Percentiles rank a stretch among this genome's conserved stretches.
phyloP scores from a whole-genome alignment of 1,284 basidiomycete species.

The Hymenochaete sp. region DNA sequence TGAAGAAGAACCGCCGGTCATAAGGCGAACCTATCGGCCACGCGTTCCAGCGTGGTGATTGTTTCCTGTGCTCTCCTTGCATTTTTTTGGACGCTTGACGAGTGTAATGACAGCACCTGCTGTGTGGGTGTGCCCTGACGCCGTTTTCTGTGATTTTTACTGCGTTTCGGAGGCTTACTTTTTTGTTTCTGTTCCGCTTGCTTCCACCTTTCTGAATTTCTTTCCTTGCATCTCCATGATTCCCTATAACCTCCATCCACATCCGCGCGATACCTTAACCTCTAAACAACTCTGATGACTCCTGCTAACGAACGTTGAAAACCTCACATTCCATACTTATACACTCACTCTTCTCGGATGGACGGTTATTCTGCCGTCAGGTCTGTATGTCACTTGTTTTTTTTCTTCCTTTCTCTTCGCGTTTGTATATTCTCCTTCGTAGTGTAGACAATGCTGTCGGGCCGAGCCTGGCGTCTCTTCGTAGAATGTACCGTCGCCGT shows the following conservation, averaged over 20 bases:
- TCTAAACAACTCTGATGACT: too few relatives aligned
- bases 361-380: background rate
- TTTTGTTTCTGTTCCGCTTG: conserved; percentile 7
- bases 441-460: background rate
- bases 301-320: too few relatives aligned
- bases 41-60: too few relatives aligned
- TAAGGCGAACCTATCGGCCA: too few relatives aligned
- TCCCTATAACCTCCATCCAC: too few relatives aligned
- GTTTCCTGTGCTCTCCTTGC: too few relatives aligned
- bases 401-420: background rate
- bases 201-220: background rate
- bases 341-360: background rate
- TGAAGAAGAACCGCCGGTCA: conserved; percentile 7
- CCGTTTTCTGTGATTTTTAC: too few relatives aligned
- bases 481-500: too few relatives aligned
- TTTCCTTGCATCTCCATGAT: background rate
- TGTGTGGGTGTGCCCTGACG: too few relatives aligned
- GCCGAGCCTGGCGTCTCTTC: background rate
- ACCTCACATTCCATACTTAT: too few relatives aligned
- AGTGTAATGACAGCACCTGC: background rate
- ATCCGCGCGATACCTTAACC: too few relatives aligned
- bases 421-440: background rate
- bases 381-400: background rate
- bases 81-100: background rate
- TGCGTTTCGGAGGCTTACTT: too few relatives aligned